Base-by-base conservation (phyloP, 352 stramenopile species). In the Phytopythium vexans region DNA sequence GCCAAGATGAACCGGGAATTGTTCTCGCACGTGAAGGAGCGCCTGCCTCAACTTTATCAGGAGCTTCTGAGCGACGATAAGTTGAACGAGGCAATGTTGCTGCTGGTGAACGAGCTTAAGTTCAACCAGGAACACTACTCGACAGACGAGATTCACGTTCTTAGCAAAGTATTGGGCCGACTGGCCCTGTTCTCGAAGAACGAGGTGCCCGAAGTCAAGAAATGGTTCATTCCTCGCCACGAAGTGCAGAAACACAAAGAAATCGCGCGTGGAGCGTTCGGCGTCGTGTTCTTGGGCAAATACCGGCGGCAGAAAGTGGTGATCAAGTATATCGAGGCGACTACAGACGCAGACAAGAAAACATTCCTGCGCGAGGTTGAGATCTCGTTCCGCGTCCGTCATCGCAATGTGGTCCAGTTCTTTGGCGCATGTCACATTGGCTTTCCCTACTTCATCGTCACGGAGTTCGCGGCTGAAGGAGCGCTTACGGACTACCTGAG, bases 341-440 rank as follows among this genome's bases (percentile, higher is more conserved):
- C 33, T 4, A 43, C 52, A 6, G 58, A 57, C 0, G 54, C 47
- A 40, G 54, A 59, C 37, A 58, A 58, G 27, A 42, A 44, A 6
- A 57, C 60, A 4, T 68, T 68, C 41, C 39, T 53, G 1, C 54
- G 51, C 3, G 60, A 68, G 12, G 60, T 46, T 15, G 40, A 36
- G 10, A 56, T 68, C 31, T 68, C 54, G 60, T 37, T 56, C 12
- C 52, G 54, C 6, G 45, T 44, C 21, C 49, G 55, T 16, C 60
- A 68, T 15, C 48, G 33, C 21, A 54, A 68, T 14, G 35, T 68
- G 10, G 55, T 63, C 5, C 56, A 59, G 15, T 59, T 68, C 14
- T 59, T 68, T 5, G 60, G 60, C 9, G 54, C 60, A n/a, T 68
- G 60, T 16, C 47, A 67, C 21, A 42, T 59, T 35, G 54, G 54